Conservation (phyloP, 306 rosid genomes). For the Oemleria cerasiformis region DNA sequence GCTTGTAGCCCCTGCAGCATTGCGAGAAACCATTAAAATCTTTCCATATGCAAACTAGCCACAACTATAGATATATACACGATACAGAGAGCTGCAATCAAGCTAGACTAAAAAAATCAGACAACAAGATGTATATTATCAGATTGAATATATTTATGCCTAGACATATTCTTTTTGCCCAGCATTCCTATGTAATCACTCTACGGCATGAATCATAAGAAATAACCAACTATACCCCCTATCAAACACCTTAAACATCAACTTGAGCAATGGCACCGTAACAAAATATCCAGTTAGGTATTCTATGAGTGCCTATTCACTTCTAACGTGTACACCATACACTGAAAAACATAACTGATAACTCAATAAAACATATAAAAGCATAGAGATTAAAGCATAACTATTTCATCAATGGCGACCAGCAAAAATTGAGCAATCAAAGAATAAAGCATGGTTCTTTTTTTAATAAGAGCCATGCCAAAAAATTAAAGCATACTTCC, state of each 20-base stretch:
- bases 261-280: neutral
- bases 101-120: neutral
- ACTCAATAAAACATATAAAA: no score
- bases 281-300: neutral
- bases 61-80: constrained; percentile 6
- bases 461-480: neutral
- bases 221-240: neutral
- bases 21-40: constrained; percentile 22
- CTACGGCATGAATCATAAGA: neutral
- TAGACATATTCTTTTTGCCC: neutral
- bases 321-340: neutral
- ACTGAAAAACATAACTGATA: neutral
- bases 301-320: neutral
- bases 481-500: neutral
- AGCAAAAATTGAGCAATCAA: neutral
- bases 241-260: neutral
- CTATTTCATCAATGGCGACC: no score
- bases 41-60: constrained; percentile 3
- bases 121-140: neutral
- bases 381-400: neutral
- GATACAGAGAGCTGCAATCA: neutral
- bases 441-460: neutral
- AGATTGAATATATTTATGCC: neutral
- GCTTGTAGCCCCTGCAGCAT: constrained; percentile 79
- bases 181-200: neutral